Evolutionary conservation across 768 basidiomycete species (phyloP), one percentile per base, ranked within the genome.

Genomic region (Phanerochaete carnosa): DNA sequence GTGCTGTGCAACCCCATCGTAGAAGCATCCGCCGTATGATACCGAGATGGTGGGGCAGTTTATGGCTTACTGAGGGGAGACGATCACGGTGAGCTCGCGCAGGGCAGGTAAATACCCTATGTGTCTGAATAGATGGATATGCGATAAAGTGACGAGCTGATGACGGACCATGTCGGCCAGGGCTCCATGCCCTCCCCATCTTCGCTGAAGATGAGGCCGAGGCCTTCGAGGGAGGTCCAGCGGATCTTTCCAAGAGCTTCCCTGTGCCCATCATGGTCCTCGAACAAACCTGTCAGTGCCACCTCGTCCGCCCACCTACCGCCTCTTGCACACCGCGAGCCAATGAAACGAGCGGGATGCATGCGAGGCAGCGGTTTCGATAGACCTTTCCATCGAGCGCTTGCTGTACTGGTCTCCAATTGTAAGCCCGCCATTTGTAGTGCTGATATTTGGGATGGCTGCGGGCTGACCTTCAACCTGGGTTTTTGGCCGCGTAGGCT

Each of bases 241-340:
- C 55, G 55, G 55, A 55, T 39, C 55, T 46, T 45, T 32, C 45
- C 56, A 26, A 57, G 29, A 22, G 26, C 45, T 57, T 57, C 56
- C 16, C 28, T 43, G 32, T 45, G 30, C 55, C 39, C 26, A 30
- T 22, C 23, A 19, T 26, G 47, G 47, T 3, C 47, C 47, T 49
- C 47, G 11, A 5, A 19, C 47, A 29, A 15, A 22, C 53, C 30
- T 55, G 8, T 15, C 25, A 15, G 22, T 37, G 39, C 11, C 4
- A 4, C 39, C 16, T 19, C 19, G 39, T 43, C 39, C 11, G 8
- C 39, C 39, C 11, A 43, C 19, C 39, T 7, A 43, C 39, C 11
- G 11, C 19, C 39, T 19, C 19, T 4, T 11, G 19, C 11, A 19
- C 39, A 4, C 4, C 19, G 11, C 16, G 4, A 43, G 39, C 39